phyloP scores from a whole-genome alignment of 2,329 filamentous ascomycete genomes.

The Periconia sp. region DNA sequence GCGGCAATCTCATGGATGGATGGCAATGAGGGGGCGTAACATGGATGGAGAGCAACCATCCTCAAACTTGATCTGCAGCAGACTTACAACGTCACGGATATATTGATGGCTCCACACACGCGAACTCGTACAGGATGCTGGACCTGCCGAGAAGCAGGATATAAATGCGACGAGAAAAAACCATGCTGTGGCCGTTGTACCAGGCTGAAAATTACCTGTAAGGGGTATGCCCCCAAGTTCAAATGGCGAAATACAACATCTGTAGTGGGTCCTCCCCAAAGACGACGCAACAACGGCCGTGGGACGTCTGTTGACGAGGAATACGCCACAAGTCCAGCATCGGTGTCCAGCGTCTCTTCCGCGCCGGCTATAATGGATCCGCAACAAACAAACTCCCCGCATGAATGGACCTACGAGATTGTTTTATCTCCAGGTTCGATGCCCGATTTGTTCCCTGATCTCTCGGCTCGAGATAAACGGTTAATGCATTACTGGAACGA shows the following conservation, averaged over 20 bases:
- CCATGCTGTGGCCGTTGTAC: conserved; percentile 30
- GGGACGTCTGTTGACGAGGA: conserved; percentile 11
- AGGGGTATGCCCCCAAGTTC: conserved; percentile 31
- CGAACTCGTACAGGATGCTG: conserved; percentile 34
- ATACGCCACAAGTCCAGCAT: background rate
- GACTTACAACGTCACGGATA: background rate
- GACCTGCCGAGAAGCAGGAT: conserved; percentile 36
- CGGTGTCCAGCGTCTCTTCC: conserved; percentile 14
- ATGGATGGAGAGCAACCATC: background rate
- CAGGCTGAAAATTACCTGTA: conserved; percentile 31
- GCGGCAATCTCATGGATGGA: background rate
- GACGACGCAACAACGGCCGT: conserved; percentile 17
- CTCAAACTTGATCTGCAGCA: background rate
- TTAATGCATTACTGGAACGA: conserved; percentile 33
- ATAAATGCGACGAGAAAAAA: conserved; percentile 37
- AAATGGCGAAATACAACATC: conserved; percentile 28
- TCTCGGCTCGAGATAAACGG: conserved; percentile 22
- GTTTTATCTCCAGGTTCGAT: no score
- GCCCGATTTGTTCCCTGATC: conserved; percentile 5
- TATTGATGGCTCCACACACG: conserved; percentile 15
- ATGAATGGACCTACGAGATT: background rate
- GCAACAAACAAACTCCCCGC: background rate
- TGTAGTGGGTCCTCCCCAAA: conserved; percentile 11
- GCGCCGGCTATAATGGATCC: conserved; percentile 5
- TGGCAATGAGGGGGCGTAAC: background rate